Conservation (phyloP, 2,329 filamentous ascomycete genomes). For the Scleromitrula shiraiana region DNA sequence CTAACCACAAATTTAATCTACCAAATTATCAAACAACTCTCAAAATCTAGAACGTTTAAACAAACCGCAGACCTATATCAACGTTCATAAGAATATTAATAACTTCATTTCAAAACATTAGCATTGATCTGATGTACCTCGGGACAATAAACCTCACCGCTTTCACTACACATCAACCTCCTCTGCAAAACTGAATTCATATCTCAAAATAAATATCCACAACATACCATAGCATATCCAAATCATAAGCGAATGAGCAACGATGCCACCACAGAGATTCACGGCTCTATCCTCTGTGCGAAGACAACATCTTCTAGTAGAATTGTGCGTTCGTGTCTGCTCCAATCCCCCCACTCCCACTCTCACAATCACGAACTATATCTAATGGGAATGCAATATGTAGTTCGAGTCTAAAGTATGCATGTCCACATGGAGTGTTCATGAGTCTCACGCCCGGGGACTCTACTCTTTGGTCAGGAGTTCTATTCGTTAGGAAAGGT, state of each 20-base stretch:
- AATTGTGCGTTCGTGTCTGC: conserved; percentile 22
- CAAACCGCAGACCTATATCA: too few relatives aligned
- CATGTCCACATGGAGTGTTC: conserved; percentile 80
- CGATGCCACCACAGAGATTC: conserved; percentile 22
- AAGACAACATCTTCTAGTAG: conserved; percentile 28
- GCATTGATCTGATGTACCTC: too few relatives aligned
- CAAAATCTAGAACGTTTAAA: neutral
- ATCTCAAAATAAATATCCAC: conserved; percentile 5
- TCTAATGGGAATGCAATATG: neutral
- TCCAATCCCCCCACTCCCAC: too few relatives aligned
- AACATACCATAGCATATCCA: too few relatives aligned
- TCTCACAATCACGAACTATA: too few relatives aligned
- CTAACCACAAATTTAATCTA: neutral
- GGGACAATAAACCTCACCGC: conserved; percentile 12
- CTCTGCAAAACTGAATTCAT: conserved; percentile 1
- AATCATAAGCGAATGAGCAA: neutral
- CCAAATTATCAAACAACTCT: too few relatives aligned
- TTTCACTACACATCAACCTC: conserved; percentile 8
- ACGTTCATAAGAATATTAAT: neutral
- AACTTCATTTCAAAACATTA: too few relatives aligned
- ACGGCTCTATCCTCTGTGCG: conserved; percentile 25
- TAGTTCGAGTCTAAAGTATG: conserved; percentile 72
- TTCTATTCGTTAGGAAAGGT: conserved; percentile 88
- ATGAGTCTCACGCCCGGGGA: conserved; percentile 77
- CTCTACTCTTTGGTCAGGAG: conserved; percentile 77